Percentiles rank a stretch among this genome's conserved stretches.
phyloP scores from a whole-genome alignment of 345 rosid genomes.

The Litchi chinensis region DNA sequence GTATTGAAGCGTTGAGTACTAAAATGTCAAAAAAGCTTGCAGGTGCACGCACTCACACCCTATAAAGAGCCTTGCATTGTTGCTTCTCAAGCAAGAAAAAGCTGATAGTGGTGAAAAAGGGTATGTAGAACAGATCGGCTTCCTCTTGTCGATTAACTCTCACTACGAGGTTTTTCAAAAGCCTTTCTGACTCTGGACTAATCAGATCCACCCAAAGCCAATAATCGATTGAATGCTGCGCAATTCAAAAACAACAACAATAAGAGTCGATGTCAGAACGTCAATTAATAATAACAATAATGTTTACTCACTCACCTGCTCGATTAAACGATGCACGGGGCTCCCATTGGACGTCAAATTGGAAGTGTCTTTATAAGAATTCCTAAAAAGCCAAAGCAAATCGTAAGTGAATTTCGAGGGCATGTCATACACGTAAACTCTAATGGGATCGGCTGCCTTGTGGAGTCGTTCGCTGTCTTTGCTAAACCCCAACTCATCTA shows the following conservation, averaged over 20 bases:
- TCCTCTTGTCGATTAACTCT: slow-evolving; percentile 78
- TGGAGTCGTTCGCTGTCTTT: slow-evolving; percentile 18
- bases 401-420: slow-evolving; percentile 84
- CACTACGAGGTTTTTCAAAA: slow-evolving; percentile 65
- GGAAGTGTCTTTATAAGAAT: slow-evolving; percentile 66
- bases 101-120: slow-evolving; percentile 89
- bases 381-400: slow-evolving; percentile 71
- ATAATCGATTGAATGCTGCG: slow-evolving; percentile 91
- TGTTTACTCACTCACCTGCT: slow-evolving; percentile 49
- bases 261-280: neutral
- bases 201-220: slow-evolving; percentile 98
- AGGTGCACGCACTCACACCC: slow-evolving; percentile 99
- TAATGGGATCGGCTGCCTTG: slow-evolving; percentile 36
- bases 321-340: slow-evolving; percentile 94
- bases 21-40: slow-evolving; percentile 27
- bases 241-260: neutral
- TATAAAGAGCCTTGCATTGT: slow-evolving; percentile 94
- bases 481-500: slow-evolving; percentile 47
- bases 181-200: slow-evolving; percentile 76
- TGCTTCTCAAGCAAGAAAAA: slow-evolving; percentile 95
- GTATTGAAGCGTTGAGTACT: too few relatives aligned
- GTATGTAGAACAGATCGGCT: slow-evolving; percentile 84
- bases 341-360: slow-evolving; percentile 97
- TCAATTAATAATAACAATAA: neutral
- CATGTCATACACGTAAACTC: slow-evolving; percentile 92